Evolutionary conservation across 331 rosid species (phyloP), one percentile per base, ranked within the genome.

Genomic region (Spiraea crenata): DNA sequence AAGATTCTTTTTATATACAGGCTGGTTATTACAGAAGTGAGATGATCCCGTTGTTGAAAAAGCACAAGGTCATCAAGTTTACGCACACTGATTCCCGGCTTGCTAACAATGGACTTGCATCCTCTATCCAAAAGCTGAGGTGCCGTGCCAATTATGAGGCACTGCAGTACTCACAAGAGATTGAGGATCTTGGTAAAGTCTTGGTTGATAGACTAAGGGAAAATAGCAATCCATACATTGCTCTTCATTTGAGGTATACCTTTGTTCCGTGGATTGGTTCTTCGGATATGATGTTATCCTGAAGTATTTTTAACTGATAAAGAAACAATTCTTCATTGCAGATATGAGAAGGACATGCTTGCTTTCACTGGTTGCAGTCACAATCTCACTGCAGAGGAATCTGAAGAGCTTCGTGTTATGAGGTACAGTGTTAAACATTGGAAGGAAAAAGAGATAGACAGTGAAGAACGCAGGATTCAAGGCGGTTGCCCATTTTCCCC

Each of bases 401-500:
- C 85, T 3, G 90, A 84, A 69, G 92, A 95, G 58, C 98, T 95
- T 14, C 82, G 81, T 72, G 79, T n/a, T 35, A 95, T 95, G 99
- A 88, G 99, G 74, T 86, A 95, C 80, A 82, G 49, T 3, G 96
- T 91, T 25, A 87, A 84, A 78, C 99, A 95, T 79, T 95, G 99
- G 99, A 95, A 95, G 85, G 99, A 95, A 76, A 95, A 95, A 60
- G 96, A 89, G 76, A 95, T 95, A 54, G 96, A 95, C n/a, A 86
- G 96, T 56, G 69, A 66, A 16, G 96, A 85, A 17, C 77, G 81
- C 67, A 56, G 99, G 61, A 59, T 81, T 50, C 89, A 83, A 79
- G 99, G 99, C 7, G 99, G 99, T 49, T 95, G 99, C 69, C 99
- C 99, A 34, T 88, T 95, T 92, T 86, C 99, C 34, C 99, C 99